phyloP scores from a whole-genome alignment of 2,329 filamentous ascomycete genomes.

The Alternaria viburni region DNA sequence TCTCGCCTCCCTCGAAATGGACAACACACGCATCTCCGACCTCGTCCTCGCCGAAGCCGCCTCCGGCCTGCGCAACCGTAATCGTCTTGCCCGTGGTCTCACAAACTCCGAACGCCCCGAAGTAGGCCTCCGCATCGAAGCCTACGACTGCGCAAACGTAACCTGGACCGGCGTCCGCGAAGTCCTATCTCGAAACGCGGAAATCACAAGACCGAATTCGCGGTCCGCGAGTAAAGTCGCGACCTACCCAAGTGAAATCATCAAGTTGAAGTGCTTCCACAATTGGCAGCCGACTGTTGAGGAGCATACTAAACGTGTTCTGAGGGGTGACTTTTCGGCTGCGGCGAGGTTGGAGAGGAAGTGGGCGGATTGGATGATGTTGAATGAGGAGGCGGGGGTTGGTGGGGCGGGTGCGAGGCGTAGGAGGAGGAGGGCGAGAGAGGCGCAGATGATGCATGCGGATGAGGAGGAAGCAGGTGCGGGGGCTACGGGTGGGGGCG shows the following conservation, averaged over 20 bases:
- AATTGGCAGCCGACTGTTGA: conserved; percentile 95
- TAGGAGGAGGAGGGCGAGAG: conserved; percentile 76
- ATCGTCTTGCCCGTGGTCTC: conserved; percentile 50
- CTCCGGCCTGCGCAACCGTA: conserved; percentile 74
- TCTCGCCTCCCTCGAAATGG: conserved; percentile 78
- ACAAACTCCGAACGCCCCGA: conserved; percentile 40
- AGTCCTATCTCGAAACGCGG: conserved; percentile 83
- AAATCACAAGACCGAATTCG: conserved; percentile 62
- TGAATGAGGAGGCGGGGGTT: conserved; percentile 80
- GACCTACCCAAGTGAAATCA: conserved; percentile 77
- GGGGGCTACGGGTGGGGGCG: conserved; percentile 44
- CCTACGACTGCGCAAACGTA: conserved; percentile 90
- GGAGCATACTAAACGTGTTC: conserved; percentile 86
- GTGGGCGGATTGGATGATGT: conserved; percentile 95
- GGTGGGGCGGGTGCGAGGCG: conserved; percentile 69
- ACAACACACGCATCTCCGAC: conserved; percentile 92
- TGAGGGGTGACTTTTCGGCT: conserved; percentile 75
- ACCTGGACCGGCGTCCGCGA: conserved; percentile 93
- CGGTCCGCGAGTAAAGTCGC: conserved; percentile 40
- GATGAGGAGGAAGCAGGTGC: conserved; percentile 74
- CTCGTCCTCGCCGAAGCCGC: conserved; percentile 85
- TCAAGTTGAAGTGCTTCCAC: conserved; percentile 91
- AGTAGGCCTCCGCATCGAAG: conserved; percentile 75
- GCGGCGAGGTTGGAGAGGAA: conserved; percentile 84
- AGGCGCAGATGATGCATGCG: conserved; percentile 80